phyloP scores from a whole-genome alignment of 106 monocot genomes.

The Gastrodia elata region DNA sequence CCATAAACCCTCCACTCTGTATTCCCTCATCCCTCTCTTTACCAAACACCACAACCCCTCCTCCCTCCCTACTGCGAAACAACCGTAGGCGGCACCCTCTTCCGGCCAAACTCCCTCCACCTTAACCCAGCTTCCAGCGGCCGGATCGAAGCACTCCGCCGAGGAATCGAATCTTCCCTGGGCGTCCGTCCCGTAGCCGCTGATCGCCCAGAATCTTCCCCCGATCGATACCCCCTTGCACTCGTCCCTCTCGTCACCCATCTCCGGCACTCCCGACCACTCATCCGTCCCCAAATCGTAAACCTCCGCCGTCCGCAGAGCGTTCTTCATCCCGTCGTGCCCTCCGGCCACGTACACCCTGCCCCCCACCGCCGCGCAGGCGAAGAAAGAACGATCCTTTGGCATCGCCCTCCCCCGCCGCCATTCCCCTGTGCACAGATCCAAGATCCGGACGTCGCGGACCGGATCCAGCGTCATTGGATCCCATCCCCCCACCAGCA shows the following conservation, averaged over 20 bases:
- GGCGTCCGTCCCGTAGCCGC: conserved; percentile 25
- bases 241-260: conserved; percentile 39
- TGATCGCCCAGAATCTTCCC: conserved; percentile 16
- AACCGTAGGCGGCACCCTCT: no score
- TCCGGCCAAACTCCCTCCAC: no score
- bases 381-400: conserved; percentile 38
- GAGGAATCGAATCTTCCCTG: conserved; percentile 32
- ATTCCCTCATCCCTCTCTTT: no score
- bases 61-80: no score
- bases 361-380: conserved; percentile 15
- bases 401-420: conserved; percentile 28
- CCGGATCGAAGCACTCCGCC: no score
- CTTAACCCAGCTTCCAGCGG: no score
- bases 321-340: conserved; percentile 54
- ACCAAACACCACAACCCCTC: no score
- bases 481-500: conserved; percentile 45
- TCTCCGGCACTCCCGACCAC: conserved; percentile 32
- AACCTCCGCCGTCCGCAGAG: conserved; percentile 25
- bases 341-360: conserved; percentile 49
- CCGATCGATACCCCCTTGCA: conserved; percentile 16
- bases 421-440: conserved; percentile 26
- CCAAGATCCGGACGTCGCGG: conserved; percentile 22
- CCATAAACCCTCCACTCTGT: no score
- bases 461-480: conserved; percentile 25
- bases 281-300: conserved; percentile 34